Evolutionary conservation across 2,329 filamentous ascomycete genomes (phyloP), one percentile per base, ranked within the genome.

Genomic region (Westerdykella sp.): DNA sequence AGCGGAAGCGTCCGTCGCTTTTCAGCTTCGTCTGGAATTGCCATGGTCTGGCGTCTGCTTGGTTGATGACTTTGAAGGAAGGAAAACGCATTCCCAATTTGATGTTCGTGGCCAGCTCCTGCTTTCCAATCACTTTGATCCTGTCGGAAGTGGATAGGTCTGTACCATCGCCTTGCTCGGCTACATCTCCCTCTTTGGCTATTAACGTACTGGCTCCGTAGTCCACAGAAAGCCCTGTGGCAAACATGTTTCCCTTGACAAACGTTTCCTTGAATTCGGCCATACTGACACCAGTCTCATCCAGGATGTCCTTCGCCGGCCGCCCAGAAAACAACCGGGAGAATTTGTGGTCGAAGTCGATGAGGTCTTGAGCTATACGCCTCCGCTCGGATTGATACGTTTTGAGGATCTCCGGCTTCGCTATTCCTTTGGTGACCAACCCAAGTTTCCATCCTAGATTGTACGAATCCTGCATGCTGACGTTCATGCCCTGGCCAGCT

Each of bases 401-500:
- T 44, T 70, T 69, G 1, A 79, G 62, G 13, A 78, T 68, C 0
- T 59, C 56, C 0, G 65, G 63, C 7, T 67, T 51, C 1, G 65
- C 59, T 9, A 65, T 48, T 5, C 70, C 68, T 22, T 70, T 73
- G 16, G 78, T 59, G 0, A 77, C 75, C 22, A 70, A 57, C 0
- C 69, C 71, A 2, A 80, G 59, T 54, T 80, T 80, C 77, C 77
- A 80, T 22, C 73, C 75, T 0, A 80, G 66, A 49, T 80, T 80
- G 61, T 71, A 79, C 4, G 72, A 66, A 58, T 87, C 83, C 53
- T 84, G 81, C 78, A 87, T 83, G 23, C 73, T 78, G 2, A 84
- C 77, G 51, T 87, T 87, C 81, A 86, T 85, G 11, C 83, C 83
- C 56, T 85, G 81, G 2, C 81, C 81, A 0, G 79, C 81, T 55